Base-by-base conservation (phyloP, 495 filamentous ascomycete species). In the Penicillium simplicissimum region DNA sequence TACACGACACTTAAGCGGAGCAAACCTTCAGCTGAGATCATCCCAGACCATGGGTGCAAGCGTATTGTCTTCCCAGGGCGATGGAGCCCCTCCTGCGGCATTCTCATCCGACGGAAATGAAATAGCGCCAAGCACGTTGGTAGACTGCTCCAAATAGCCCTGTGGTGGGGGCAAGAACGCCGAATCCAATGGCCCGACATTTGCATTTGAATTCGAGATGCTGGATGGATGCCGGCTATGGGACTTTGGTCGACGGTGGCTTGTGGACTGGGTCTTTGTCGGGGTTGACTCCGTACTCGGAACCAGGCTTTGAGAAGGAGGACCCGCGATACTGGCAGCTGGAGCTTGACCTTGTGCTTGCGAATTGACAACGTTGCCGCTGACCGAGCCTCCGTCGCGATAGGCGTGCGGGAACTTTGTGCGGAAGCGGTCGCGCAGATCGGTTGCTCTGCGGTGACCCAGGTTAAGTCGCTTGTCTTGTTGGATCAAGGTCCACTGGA, bases 381-480 rank as follows among this genome's bases (percentile, higher is more conserved):
- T 77, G 33, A 79, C 75, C 48, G 77, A 76, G 21, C 79, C 79
- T 6, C 77, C 79, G 17, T 86, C 77, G 31, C 80, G 82, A 68
- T 90, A 95, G 51, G 87, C 83, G 38, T 90, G 85, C 8, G 92
- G 90, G 62, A 88, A 93, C 55, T 88, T 89, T 60, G 90, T 92
- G 19, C 93, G 83, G 55, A 96, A 88, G 8, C 92, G 82, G 72
- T 97, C 93, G 52, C 93, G 80, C 13, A 97, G 76, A 67, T 97
- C 91, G 6, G 90, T 92, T 3, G 91, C 85, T 38, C 85, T 83
- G 58, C 92, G 83, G 66, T 79, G 84, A 9, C 79, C 74, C 11
- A 97, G 77, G 19, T 87, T 82, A 52, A 93, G 82, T 15, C 80
- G 79, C 11, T 82, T 75, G 66, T 96, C 91, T 52, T 87, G 81